Base-by-base conservation (phyloP, 2,329 filamentous ascomycete species). In the Xenosphaeropsis pyriputrescens region DNA sequence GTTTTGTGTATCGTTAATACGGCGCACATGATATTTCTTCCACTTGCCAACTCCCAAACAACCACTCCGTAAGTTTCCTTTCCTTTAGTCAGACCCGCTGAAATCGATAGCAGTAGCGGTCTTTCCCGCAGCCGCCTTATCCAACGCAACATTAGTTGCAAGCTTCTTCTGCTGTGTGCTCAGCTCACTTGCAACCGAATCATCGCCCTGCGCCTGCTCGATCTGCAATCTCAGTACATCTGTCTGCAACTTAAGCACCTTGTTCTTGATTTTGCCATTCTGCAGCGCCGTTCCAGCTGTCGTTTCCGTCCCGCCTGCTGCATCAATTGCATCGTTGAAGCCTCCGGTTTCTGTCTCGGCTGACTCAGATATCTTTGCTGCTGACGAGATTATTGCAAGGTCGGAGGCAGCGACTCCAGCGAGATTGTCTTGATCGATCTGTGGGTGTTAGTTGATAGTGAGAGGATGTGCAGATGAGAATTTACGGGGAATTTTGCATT, bases 221-320 rank as follows among this genome's bases (percentile, higher is more conserved):
- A 72, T 67, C 54, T 68, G 55, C 31, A 73, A 58, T 34, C 58
- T 57, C 40, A 71, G 48, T 2, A 68, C 62, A 48, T 70, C 63
- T 13, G 71, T 63, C 55, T 65, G 60, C 35, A 74, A 56, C 59
- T 74, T 75, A 37, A 73, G 54, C 17, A 75, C 67, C 59, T 73
- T 73, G 59, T 73, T 74, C 62, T 73, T 72, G 49, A 64, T 73
- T 58, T 73, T 73, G 47, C 70, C 69, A 36, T 60, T 60, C 55
- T 68, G 57, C 13, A 73, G 58, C 9, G 66, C 64, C 30, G 57
- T 63, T 0, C 58, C 62, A 2, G 58, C 54, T 11, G 57, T 50
- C 15, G 55, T 57, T 4, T 17, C 32, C 6, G 40, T 57, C 3
- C 18, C 32, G 6, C 39, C 59, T 7, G 68, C 67, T 3, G 60